phyloP scores from a whole-genome alignment of 768 basidiomycete genomes.

The Rhizopogon salebrosus region DNA sequence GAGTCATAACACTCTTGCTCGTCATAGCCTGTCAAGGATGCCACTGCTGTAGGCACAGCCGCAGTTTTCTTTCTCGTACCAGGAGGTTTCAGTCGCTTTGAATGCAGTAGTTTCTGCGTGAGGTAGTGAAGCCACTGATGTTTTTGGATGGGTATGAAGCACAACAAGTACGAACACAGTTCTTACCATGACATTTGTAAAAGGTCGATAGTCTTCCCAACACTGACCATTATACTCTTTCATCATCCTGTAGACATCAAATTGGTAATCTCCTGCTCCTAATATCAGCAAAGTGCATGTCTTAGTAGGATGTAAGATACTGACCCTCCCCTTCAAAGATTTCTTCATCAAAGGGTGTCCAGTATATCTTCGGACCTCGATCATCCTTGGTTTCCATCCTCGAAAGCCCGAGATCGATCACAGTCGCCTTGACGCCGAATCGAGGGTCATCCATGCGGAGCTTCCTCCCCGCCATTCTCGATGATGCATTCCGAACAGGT shows the following conservation, averaged over 20 bases:
- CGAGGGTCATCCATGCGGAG: constrained; percentile 58
- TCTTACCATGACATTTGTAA: constrained; percentile 88
- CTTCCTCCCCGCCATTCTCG: constrained; percentile 26
- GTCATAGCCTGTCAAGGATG: constrained; percentile 36
- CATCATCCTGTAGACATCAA: constrained; percentile 93
- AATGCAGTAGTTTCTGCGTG: constrained; percentile 60
- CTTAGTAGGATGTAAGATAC: constrained; percentile 2
- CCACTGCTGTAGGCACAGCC: constrained; percentile 8
- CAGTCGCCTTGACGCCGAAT: constrained; percentile 71
- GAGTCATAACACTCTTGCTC: constrained; percentile 70
- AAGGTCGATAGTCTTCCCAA: constrained; percentile 77
- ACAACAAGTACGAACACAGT: background rate
- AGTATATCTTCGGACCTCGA: constrained; percentile 45
- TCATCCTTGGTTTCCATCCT: constrained; percentile 64
- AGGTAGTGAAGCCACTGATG: constrained; percentile 90
- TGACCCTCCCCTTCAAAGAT: constrained; percentile 89
- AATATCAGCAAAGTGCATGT: constrained; percentile 8
- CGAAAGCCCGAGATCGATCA: constrained; percentile 94
- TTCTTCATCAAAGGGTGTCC: constrained; percentile 83
- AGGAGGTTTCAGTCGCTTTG: constrained; percentile 63
- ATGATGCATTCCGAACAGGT: constrained; percentile 29
- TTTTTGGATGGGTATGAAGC: constrained; percentile 7
- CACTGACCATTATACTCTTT: constrained; percentile 45
- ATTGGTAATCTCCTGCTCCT: constrained; percentile 79
- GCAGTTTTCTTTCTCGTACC: constrained; percentile 32